Evolutionary conservation across 805 yeast genomes (phyloP), one percentile per base, ranked within the genome.

Genomic region (Ogataea allantospora): DNA sequence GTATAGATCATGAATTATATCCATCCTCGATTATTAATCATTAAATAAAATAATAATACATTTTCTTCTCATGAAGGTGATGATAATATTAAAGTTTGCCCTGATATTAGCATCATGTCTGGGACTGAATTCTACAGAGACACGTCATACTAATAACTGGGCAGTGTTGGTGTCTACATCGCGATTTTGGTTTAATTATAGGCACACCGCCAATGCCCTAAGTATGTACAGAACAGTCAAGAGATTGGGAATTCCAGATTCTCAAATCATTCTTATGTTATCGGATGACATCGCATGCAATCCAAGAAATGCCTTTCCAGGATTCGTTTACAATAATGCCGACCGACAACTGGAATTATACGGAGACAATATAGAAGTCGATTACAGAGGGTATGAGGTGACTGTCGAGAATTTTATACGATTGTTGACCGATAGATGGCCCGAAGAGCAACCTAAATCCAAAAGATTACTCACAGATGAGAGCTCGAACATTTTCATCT

Each of bases 231-330:
- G 99, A 50, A 93, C 98, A 0, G 98, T 93, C 25, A 93, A 91
- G 63, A 71, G 99, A 51, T 65, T 93, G 35, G 99, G 99, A 2
- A 93, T 93, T 17, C 99, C 99, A 0, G 99, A 93, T 65, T 88
- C 96, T 2, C 98, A 93, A 57, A 93, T 93, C 57, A 89, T 93
- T 30, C 68, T 93, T 51, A 93, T 93, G 98, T 67, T 93, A 35
- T 84, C 96, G 30, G 99, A 93, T 63, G 99, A 93, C 60, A 84
- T 91, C 33, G 96, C 98, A 3, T 93, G 99, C 61, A 93, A 93
- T 58, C 88, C 99, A 4, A 71, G 99, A 48, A 93, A 93, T 60
- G 81, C 96, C 23, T 91, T 88, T 54, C 96, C 97, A 0, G 99
- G 96, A 1, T 83, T 95, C 3, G 96, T 93, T 6, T 93, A 83